phyloP scores from a whole-genome alignment of 371 early-diverging fungal species.

The Mortierella sp. region DNA sequence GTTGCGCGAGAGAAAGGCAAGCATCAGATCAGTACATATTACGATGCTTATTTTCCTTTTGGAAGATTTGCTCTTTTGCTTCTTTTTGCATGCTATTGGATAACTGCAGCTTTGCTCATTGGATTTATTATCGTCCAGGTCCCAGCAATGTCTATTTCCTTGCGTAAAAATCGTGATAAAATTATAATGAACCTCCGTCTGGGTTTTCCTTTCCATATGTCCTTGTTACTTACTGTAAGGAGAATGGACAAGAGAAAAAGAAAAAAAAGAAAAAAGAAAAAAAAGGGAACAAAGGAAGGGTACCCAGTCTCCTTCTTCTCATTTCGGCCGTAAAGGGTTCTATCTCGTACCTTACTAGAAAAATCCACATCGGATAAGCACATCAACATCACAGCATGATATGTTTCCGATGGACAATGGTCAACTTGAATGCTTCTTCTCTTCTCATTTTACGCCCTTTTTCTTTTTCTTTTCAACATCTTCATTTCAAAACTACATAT shows the following conservation, averaged over 20 bases:
- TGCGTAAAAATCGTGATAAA: not conserved
- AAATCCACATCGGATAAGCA: not conserved
- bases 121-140: no score
- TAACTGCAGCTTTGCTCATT: no score
- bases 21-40: no score
- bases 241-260: not conserved
- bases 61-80: no score
- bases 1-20: no score
- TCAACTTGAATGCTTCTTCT: not conserved
- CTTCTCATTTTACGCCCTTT: not conserved
- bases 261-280: constrained; percentile 1
- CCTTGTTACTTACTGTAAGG: not conserved
- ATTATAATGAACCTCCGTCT: not conserved
- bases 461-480: no score
- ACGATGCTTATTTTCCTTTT: no score
- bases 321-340: constrained; percentile 5
- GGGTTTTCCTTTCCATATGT: not conserved
- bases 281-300: not conserved
- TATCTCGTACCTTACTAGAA: constrained; percentile 1
- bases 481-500: no score
- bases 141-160: no score
- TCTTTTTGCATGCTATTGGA: no score
- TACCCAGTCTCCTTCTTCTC: constrained; percentile 5
- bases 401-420: no score
- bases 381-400: not conserved